These are phyloP conservation scores for Chrysanthemum lavandulifolium DNA, from an alignment of 129 eudicot species.

Conservation along the genomic window DNA sequence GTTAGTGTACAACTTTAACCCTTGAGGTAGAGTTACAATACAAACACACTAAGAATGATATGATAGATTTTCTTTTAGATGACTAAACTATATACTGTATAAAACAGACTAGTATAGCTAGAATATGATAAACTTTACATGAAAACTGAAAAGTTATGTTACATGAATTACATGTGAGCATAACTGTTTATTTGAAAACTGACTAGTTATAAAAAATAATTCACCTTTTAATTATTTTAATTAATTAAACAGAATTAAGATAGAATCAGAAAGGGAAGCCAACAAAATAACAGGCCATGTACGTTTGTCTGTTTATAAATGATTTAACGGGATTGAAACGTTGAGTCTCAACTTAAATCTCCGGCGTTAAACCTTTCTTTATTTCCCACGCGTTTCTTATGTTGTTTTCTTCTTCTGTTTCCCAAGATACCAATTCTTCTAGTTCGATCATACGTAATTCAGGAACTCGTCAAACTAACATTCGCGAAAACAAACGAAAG, in stretches of 20 bases:
- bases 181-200: neutral
- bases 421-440: conserved; percentile 12
- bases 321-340: conserved; percentile 47
- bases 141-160: neutral
- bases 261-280: conserved; percentile 24
- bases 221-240: neutral
- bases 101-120: too few species aligned
- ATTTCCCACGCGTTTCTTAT: conserved; percentile 24
- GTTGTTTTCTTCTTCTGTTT: conserved; percentile 25
- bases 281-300: conserved; percentile 42
- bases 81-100: too few species aligned
- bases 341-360: conserved; percentile 35
- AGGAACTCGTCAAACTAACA: conserved; percentile 12
- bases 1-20: too few species aligned
- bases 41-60: too few species aligned
- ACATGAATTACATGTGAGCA: too few species aligned
- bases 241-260: conserved; percentile 11
- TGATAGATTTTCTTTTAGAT: too few species aligned
- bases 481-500: neutral
- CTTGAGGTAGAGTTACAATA: too few species aligned
- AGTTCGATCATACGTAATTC: neutral
- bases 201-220: neutral
- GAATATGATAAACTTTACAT: neutral
- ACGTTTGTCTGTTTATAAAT: conserved; percentile 40
- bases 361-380: conserved; percentile 34